A percentile compares a stretch with the other conserved stretches of the same genome.
Conservation (phyloP, 805 yeast genomes). For the Metschnikowia noctiluminum region DNA sequence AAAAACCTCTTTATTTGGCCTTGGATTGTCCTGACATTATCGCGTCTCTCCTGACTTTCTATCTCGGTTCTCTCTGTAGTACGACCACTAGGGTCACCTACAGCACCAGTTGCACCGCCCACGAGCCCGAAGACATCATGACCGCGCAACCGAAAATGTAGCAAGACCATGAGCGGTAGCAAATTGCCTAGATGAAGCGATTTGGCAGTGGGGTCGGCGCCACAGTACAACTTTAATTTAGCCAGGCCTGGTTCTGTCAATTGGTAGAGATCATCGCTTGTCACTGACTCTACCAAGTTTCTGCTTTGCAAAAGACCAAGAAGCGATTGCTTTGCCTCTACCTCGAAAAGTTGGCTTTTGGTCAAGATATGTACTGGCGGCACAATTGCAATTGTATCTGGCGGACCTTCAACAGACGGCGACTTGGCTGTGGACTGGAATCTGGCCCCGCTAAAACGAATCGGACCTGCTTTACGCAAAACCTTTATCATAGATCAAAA, state of each 20-base stretch:
- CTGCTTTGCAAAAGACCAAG: conserved; percentile 37
- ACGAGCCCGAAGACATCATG: conserved; percentile 80
- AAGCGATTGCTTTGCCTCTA: conserved; percentile 29
- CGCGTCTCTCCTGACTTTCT: conserved; percentile 46
- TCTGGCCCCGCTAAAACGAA: conserved; percentile 1
- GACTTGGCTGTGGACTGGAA: conserved; percentile 7
- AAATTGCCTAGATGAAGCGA: conserved; percentile 91
- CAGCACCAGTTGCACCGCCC: conserved; percentile 94
- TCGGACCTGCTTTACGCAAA: not conserved
- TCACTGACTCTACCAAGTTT: conserved; percentile 35
- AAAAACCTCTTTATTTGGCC: conserved; percentile 63
- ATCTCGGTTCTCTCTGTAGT: conserved; percentile 66
- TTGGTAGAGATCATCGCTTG: conserved; percentile 36
- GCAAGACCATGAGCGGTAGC: conserved; percentile 76
- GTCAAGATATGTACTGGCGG: conserved; percentile 34
- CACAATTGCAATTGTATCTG: conserved; percentile 37
- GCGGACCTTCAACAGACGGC: conserved; percentile 17
- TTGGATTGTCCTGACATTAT: conserved; percentile 59
- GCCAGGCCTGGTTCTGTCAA: conserved; percentile 25
- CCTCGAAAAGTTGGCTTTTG: conserved; percentile 14
- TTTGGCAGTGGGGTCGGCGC: conserved; percentile 93
- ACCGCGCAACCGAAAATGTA: conserved; percentile 83
- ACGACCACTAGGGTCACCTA: conserved; percentile 97
- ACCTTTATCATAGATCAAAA: not conserved
- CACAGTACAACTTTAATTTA: conserved; percentile 71